A percentile compares a stretch with the other conserved stretches of the same genome.
Evolutionary conservation across 2,329 filamentous ascomycete genomes (phyloP).

Genomic region (Penicillium sp.): DNA sequence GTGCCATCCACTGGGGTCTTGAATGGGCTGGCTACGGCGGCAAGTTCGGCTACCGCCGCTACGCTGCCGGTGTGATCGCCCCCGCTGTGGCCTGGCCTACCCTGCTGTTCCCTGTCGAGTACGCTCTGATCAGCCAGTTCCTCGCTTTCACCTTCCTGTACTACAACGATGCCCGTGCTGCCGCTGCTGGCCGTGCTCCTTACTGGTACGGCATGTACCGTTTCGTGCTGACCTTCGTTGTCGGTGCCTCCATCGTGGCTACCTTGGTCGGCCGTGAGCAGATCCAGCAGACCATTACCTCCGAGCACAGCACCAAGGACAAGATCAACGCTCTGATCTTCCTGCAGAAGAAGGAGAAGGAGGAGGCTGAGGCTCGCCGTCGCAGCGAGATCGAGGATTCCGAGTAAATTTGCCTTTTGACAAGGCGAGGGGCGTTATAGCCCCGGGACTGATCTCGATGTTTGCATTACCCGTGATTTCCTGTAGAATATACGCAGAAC

Average conservation of each 20-base stretch:
- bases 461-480: constrained; percentile 32
- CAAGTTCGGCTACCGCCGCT: constrained; percentile 71
- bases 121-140: constrained; percentile 83
- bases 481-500: constrained; percentile 38
- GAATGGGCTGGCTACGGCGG: constrained; percentile 72
- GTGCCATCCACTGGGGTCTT: constrained; percentile 89
- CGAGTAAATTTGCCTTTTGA: constrained; percentile 31
- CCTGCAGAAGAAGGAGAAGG: constrained; percentile 47
- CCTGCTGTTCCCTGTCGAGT: constrained; percentile 76
- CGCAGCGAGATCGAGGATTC: constrained; percentile 31
- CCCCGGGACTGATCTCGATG: constrained; percentile 19
- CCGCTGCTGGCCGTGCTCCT: constrained; percentile 73
- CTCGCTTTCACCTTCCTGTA: constrained; percentile 80
- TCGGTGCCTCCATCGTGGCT: constrained; percentile 76
- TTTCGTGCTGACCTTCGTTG: constrained; percentile 86
- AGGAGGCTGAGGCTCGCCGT: constrained; percentile 41
- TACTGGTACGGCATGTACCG: constrained; percentile 86
- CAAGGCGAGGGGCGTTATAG: constrained; percentile 5
- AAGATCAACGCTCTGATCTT: constrained; percentile 54
- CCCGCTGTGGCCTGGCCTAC: constrained; percentile 87
- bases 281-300: constrained; percentile 50
- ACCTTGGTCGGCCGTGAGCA: constrained; percentile 80
- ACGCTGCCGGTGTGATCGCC: constrained; percentile 76
- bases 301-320: constrained; percentile 45
- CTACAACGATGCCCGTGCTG: constrained; percentile 74